These are phyloP conservation scores for Hansenula lynferdii DNA, from an alignment of 1,139 yeast genomes.

Conservation along the genomic window DNA sequence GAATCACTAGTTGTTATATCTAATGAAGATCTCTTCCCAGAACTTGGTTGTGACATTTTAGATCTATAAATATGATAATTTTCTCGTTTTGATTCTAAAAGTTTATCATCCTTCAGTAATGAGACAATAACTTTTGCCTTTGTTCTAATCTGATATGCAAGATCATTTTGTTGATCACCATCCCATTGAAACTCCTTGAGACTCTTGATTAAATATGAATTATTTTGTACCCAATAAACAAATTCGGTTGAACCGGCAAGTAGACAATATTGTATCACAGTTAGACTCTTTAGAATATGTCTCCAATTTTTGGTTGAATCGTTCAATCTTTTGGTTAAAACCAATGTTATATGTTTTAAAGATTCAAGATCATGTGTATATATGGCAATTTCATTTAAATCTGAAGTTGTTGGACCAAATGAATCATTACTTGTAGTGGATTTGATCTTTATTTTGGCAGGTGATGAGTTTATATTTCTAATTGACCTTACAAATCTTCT, in stretches of 20 bases:
- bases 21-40: conserved; percentile 19
- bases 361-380: conserved; percentile 66
- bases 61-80: conserved; percentile 36
- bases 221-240: conserved; percentile 87
- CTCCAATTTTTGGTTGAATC: conserved; percentile 98
- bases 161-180: conserved; percentile 78
- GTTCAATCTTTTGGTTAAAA: conserved; percentile 83
- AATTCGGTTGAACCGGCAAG: conserved; percentile 89
- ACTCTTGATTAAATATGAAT: conserved; percentile 79
- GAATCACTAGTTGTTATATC: conserved; percentile 15
- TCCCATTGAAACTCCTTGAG: conserved; percentile 81
- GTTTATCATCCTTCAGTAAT: conserved; percentile 27
- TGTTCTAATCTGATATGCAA: conserved; percentile 82
- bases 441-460: conserved; percentile 82
- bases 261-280: conserved; percentile 82
- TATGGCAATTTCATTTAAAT: conserved; percentile 78
- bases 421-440: conserved; percentile 92
- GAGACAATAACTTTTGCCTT: conserved; percentile 54
- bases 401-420: conserved; percentile 75
- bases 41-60: conserved; percentile 37
- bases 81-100: conserved; percentile 30
- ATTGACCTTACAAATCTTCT: conserved; percentile 77
- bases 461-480: conserved; percentile 87
- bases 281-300: conserved; percentile 85
- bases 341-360: conserved; percentile 83